Conservation (phyloP, 129 eudicot genomes). For the Flaveria brownii region DNA sequence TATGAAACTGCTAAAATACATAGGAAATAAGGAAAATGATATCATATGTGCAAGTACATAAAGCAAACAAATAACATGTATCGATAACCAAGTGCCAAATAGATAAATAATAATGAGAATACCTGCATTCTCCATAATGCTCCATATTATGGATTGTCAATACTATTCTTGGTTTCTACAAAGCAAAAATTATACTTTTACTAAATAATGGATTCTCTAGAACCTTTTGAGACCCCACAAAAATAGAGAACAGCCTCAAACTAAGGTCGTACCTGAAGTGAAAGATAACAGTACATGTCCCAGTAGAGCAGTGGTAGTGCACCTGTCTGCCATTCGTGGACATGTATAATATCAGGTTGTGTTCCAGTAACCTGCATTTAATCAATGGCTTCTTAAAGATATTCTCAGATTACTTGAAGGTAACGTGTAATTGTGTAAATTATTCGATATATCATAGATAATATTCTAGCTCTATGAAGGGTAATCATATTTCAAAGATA, state of each 20-base stretch:
- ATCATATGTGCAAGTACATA: constrained; percentile 2
- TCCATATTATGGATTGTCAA: constrained; percentile 96
- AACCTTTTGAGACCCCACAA: neutral
- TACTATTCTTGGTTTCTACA: constrained; percentile 81
- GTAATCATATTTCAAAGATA: neutral
- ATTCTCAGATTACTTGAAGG: constrained; percentile 4
- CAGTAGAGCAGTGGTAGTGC: constrained; percentile 73
- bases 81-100: constrained; percentile 6
- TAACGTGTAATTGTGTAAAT: neutral
- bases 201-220: neutral
- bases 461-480: neutral
- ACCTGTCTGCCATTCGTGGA: constrained; percentile 93
- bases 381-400: neutral
- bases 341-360: constrained; percentile 82
- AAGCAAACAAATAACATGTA: neutral
- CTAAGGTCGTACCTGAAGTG: constrained; percentile 53
- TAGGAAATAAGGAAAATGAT: neutral
- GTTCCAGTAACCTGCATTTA: constrained; percentile 62
- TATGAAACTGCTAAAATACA: neutral
- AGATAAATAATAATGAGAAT: constrained; percentile 19
- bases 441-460: neutral
- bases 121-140: constrained; percentile 94
- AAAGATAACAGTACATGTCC: constrained; percentile 86
- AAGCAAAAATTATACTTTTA: constrained; percentile 19
- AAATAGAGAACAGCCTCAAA: neutral